Base-by-base conservation (phyloP, 257 asterid species). In the Plantago ovata region DNA sequence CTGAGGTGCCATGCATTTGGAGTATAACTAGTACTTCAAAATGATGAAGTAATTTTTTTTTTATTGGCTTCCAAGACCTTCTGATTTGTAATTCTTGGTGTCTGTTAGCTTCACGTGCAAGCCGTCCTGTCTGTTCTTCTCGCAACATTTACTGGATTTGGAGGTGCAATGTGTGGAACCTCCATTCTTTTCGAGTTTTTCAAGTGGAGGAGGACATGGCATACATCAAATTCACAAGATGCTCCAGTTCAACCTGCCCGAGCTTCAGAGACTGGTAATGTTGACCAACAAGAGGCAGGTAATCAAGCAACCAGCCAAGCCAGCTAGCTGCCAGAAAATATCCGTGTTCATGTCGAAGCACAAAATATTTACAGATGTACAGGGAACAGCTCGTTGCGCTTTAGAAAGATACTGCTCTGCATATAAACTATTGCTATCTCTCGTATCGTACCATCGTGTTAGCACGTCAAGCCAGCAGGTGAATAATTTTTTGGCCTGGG, bases 121-220 rank as follows among this genome's bases (percentile, higher is more conserved):
- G 86, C 83, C 18, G 86, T 89, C 74, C 63, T 86, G 58, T 68
- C 97, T 0, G 87, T 84, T 64, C 82, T 86, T 56, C 83, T 89
- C 6, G 95, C 93, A 13, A 80, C 94, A 20, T 84, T 86, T 74
- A 87, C 85, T 53, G 95, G 97, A 38, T 86, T 89, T 67, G 97
- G 94, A 66, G 93, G 95, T 43, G 75, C 84, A 50, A 84, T 89
- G 95, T 84, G 92, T 48, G 94, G 89, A 40, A 84, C 94, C 50
- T 84, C 89, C 14, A 61, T 89, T 43, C 20, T 86, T 53, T 76
- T 71, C 16, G 92, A 89, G 78, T 56, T 86, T 21, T 49, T 70
- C 13, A 89, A 77, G 71, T 80, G 87, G 85, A 86, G 89, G 68
- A 59, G 72, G 51, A 56, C 65, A 24, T 64, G 67, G 79, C 61